These are phyloP conservation scores for Wickerhamiella galacta DNA, from an alignment of 805 yeast species.

Conservation along the genomic window DNA sequence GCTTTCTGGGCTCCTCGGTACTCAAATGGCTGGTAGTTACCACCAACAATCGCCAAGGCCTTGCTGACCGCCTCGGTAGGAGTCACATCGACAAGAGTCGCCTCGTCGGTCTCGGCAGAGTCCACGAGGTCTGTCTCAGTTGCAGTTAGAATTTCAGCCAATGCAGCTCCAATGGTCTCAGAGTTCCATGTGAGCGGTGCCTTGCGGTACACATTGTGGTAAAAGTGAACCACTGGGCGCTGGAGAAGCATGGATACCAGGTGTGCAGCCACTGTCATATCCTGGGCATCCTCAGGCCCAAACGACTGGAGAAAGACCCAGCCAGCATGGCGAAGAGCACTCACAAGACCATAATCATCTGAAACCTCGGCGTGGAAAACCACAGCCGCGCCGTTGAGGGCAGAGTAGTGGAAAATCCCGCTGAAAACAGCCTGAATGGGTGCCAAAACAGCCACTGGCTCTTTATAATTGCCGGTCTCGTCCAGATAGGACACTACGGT, in stretches of 20 bases:
- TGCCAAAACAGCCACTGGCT: constrained; percentile 9
- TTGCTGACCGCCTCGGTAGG: constrained; percentile 15
- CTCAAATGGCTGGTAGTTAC: constrained; percentile 27
- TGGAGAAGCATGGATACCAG: constrained; percentile 32
- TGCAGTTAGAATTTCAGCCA: constrained; percentile 10
- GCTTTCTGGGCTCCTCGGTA: constrained; percentile 28
- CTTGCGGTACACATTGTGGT: constrained; percentile 15
- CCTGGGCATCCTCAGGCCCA: constrained; percentile 34
- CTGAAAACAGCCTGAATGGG: constrained; percentile 9
- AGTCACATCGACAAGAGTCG: constrained; percentile 1
- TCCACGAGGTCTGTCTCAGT: constrained; percentile 7
- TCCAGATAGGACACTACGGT: constrained; percentile 1
- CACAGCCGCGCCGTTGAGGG: constrained; percentile 8
- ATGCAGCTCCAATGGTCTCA: constrained; percentile 13
- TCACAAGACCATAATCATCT: constrained; percentile 49
- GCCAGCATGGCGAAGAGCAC: constrained; percentile 59
- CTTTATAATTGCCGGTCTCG: constrained; percentile 2
- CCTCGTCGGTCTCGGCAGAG: background rate
- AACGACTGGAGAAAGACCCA: constrained; percentile 54
- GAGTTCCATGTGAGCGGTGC: constrained; percentile 14
- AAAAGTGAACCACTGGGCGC: constrained; percentile 60
- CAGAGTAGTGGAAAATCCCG: constrained; percentile 12
- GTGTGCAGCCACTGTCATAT: constrained; percentile 41
- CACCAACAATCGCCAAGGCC: constrained; percentile 23
- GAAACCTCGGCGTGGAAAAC: constrained; percentile 14